Base-by-base conservation (phyloP, 495 filamentous ascomycete species). In the Neurospora sp. region DNA sequence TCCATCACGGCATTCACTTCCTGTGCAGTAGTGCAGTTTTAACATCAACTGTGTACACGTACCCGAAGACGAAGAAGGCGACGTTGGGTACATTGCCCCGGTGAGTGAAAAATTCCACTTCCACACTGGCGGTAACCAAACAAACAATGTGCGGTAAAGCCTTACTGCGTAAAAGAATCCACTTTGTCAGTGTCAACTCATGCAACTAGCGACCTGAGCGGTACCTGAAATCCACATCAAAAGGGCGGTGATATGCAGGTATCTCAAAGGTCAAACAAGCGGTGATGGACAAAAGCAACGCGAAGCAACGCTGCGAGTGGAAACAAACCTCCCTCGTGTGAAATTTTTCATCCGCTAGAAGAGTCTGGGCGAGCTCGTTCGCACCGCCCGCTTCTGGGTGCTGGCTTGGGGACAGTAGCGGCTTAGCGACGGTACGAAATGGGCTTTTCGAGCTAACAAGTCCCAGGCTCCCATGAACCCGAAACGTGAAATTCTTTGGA, bases 231-330 rank as follows among this genome's bases (percentile, higher is more conserved):
- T 66, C 54, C 54, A 66, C 54, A 66, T 66, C 27, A 35, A 66
- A 35, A 66, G 54, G 54, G 54, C 54, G 54, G 54, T 66, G 23
- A 66, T 66, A 66, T 35, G 54, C 54, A 66, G 54, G 54, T 66
- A 66, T 66, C 27, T 66, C 54, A 66, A 66, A 66, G 54, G 54
- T 66, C 54, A 66, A 66, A 66, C 54, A 66, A 66, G 54, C 54
- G 54, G 54, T 66, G 54, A 31, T 66, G 27, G 31, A 66, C 54
- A 66, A 35, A 66, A 66, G 27, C 54, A 35, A 66, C 54, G 54
- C 54, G 31, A 66, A 66, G 54, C 54, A 31, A 66, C 54, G 27
- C 54, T 37, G 7, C 48, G 54, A 66, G 27, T 35, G 54, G 54
- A 66, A 66, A 35, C 14, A 66, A 66, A 66, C 54, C 48, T 23